phyloP scores from a whole-genome alignment of 202 grass and related monocot genomes.

The Brachypodium distachyon region DNA sequence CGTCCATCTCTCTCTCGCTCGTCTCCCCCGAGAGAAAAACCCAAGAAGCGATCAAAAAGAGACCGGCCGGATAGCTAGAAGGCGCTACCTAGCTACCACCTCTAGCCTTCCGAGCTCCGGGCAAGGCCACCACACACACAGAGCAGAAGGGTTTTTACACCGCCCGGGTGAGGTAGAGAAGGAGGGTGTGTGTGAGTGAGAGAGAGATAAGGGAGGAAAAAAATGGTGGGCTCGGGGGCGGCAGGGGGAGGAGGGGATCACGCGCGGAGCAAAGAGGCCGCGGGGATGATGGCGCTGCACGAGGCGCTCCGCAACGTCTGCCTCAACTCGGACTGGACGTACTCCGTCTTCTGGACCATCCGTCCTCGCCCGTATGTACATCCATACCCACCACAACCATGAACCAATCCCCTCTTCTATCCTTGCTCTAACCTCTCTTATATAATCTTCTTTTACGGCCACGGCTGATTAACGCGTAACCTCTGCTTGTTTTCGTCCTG shows the following conservation, averaged over 20 bases:
- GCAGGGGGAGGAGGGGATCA: slow-evolving; percentile 47
- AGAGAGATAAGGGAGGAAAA: not conserved
- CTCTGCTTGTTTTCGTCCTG: not conserved
- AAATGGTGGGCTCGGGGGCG: slow-evolving; percentile 76
- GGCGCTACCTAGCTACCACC: slow-evolving; percentile 4
- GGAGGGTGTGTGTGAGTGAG: no score
- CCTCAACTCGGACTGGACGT: slow-evolving; percentile 98
- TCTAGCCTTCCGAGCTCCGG: not conserved
- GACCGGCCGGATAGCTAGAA: slow-evolving; percentile 6
- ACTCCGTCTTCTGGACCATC: slow-evolving; percentile 99
- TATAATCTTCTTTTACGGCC: no score
- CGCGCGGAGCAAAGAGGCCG: slow-evolving; percentile 87
- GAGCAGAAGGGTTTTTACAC: slow-evolving; percentile 16
- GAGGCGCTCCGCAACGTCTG: slow-evolving; percentile 92
- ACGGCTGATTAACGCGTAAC: not conserved
- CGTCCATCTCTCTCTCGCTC: not conserved
- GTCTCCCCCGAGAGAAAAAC: not conserved
- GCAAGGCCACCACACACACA: not conserved
- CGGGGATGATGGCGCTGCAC: slow-evolving; percentile 97
- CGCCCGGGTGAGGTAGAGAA: not conserved
- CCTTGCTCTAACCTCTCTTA: not conserved
- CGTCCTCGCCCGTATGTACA: slow-evolving; percentile 89
- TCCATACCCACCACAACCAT: not conserved
- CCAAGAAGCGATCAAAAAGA: slow-evolving; percentile 39
- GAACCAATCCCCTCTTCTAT: not conserved